These are phyloP conservation scores for Trichoderma sp. DNA, from an alignment of 2,329 filamentous ascomycete genomes.

Conservation along the genomic window DNA sequence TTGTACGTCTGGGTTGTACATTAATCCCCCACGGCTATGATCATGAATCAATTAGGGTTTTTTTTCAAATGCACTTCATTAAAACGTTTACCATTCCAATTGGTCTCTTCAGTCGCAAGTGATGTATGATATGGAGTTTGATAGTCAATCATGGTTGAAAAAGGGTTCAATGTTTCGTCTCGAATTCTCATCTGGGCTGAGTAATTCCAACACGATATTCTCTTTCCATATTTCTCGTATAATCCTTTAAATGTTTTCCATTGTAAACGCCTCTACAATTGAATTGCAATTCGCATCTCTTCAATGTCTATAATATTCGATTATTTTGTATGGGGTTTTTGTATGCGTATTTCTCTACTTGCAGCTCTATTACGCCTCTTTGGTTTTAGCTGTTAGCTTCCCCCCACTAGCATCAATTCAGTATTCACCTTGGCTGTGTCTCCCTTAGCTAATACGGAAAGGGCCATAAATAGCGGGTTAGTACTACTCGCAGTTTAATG, in stretches of 20 bases:
- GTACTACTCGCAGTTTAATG: background rate
- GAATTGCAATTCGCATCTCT: background rate
- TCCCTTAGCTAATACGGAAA: background rate
- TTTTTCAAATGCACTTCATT: slow-evolving; percentile 12
- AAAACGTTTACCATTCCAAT: slow-evolving; percentile 3
- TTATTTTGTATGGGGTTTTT: background rate
- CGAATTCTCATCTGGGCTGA: background rate
- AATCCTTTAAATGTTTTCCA: background rate
- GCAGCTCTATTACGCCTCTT: background rate
- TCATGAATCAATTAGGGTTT: slow-evolving; percentile 47
- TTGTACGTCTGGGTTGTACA: slow-evolving; percentile 67
- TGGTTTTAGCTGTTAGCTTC: background rate
- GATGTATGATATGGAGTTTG: background rate
- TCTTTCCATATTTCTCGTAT: background rate
- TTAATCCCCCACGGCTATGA: slow-evolving; percentile 68
- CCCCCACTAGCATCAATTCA: background rate
- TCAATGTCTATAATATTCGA: background rate
- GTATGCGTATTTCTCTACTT: background rate
- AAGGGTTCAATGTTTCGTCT: background rate
- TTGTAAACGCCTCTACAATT: background rate
- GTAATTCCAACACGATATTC: background rate
- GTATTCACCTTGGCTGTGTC: background rate
- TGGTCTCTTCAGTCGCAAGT: background rate
- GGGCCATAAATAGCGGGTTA: background rate
- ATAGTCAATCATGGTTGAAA: background rate